These are phyloP conservation scores for Aspergillus bridgeri DNA, from an alignment of 495 filamentous ascomycete genomes.

Conservation along the genomic window DNA sequence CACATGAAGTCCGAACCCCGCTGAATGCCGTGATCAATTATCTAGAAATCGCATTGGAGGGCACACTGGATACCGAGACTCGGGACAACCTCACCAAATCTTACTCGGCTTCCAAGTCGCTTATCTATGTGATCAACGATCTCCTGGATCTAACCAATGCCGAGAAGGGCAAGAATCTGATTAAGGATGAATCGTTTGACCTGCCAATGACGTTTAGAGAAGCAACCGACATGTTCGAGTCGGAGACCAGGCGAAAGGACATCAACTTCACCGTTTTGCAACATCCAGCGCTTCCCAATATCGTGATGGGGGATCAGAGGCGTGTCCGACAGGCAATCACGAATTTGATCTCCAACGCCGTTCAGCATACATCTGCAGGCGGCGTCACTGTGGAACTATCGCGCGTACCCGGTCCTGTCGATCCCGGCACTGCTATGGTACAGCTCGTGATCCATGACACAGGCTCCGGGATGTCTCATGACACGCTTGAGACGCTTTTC, in stretches of 20 bases:
- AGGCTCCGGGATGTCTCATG: conserved; percentile 70
- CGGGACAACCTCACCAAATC: conserved; percentile 75
- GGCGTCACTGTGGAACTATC: conserved; percentile 67
- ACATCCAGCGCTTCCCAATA: conserved; percentile 63
- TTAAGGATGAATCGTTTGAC: conserved; percentile 81
- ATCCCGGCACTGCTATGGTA: conserved; percentile 51
- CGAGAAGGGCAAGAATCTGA: conserved; percentile 74
- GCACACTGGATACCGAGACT: conserved; percentile 74
- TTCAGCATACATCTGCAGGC: conserved; percentile 74
- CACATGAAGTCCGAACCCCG: conserved; percentile 91
- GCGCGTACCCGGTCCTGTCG: conserved; percentile 36
- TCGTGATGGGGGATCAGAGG: conserved; percentile 76
- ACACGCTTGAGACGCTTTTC: conserved; percentile 74
- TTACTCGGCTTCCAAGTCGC: conserved; percentile 88
- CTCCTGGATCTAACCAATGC: conserved; percentile 88
- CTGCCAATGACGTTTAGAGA: conserved; percentile 68
- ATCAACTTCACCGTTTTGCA: conserved; percentile 65
- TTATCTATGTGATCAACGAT: conserved; percentile 96
- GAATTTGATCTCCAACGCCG: conserved; percentile 82
- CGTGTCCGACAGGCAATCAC: conserved; percentile 75
- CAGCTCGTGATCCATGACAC: conserved; percentile 78
- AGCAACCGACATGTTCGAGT: conserved; percentile 68
- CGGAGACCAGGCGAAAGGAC: conserved; percentile 72
- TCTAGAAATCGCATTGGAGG: conserved; percentile 89
- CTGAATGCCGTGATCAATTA: conserved; percentile 97